Base-by-base conservation (phyloP, 257 asterid species). In the Mitragyna speciosa region DNA sequence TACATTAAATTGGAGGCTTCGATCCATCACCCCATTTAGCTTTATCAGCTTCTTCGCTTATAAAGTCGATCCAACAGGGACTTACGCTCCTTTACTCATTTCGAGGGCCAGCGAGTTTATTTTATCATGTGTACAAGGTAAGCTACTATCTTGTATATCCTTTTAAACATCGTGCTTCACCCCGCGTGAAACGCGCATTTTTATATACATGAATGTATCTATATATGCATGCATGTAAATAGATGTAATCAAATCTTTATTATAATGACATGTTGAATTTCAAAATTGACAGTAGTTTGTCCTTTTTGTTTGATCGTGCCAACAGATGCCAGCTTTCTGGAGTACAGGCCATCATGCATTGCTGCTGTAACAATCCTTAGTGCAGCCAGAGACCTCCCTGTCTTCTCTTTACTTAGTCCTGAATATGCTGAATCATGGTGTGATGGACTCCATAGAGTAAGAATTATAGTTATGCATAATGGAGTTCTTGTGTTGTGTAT, bases 341-440 rank as follows among this genome's bases (percentile, higher is more conserved):
- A 89, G 87, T 93, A 89, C 74, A 78, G 90, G 88, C 98, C 98
- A 84, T 95, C 98, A 74, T 95, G 98, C 91, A 87, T 91, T 81
- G 98, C 96, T 78, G 97, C 96, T 15, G 94, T 97, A 30, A 72
- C 97, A 83, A 86, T 90, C 47, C 90, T 93, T 28, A 79, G 89
- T 79, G 97, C 97, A 81, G 96, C 97, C 77, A 91, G 91, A 79
- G 96, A 93, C 68, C 83, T 93, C 52, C 98, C 98, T 1, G 86
- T 85, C 47, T 91, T 93, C 90, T 88, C 94, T 81, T 81, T 86
- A 78, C 87, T 93, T 26, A 92, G 89, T 69, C 90, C 91, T 79
- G 92, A 93, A 77, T 93, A 91, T 71, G 98, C 97, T 72, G 95
- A 91, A 72, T 89, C 96, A 76, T 96, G 99, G 99, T 89, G 93